Percentiles rank a stretch among this genome's conserved stretches.
These are phyloP conservation scores for Raphanus sativus DNA, from an alignment of 345 rosid genomes.

Conservation along the genomic window DNA sequence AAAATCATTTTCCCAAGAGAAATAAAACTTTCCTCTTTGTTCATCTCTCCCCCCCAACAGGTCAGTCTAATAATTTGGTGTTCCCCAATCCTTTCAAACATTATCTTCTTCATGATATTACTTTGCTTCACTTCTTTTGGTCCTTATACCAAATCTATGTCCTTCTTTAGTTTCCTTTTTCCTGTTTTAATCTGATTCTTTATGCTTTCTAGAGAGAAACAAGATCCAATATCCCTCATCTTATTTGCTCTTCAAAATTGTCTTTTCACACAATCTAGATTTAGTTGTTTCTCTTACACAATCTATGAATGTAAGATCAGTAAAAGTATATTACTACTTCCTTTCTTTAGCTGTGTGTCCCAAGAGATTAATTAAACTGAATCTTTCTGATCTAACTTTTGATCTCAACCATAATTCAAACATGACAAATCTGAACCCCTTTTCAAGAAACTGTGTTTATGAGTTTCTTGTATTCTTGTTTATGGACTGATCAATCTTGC, in stretches of 20 bases:
- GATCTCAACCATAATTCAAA: constrained; percentile 19
- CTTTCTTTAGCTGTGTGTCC: constrained; percentile 11
- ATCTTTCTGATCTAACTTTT: background rate
- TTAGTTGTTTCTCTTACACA: background rate
- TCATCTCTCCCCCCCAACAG: constrained; percentile 35
- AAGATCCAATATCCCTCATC: constrained; percentile 22
- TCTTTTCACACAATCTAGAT: background rate
- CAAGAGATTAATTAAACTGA: background rate
- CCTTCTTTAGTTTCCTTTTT: constrained; percentile 28
- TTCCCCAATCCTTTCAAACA: constrained; percentile 43
- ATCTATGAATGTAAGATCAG: constrained; percentile 21
- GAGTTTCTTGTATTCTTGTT: constrained; percentile 5
- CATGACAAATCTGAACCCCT: constrained; percentile 7
- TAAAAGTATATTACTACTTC: background rate
- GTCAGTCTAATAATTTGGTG: constrained; percentile 36
- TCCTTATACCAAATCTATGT: constrained; percentile 36
- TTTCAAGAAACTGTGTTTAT: constrained; percentile 19
- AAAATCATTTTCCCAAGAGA: constrained; percentile 42
- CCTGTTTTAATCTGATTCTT: constrained; percentile 19
- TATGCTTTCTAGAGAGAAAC: constrained; percentile 15
- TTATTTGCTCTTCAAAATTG: constrained; percentile 20
- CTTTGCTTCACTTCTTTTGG: constrained; percentile 46
- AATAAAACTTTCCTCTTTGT: constrained; percentile 32
- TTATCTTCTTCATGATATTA: constrained; percentile 39
- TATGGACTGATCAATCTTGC: background rate